Base-by-base conservation (phyloP, 2,329 filamentous ascomycete species). In the Sporothrix sp. region DNA sequence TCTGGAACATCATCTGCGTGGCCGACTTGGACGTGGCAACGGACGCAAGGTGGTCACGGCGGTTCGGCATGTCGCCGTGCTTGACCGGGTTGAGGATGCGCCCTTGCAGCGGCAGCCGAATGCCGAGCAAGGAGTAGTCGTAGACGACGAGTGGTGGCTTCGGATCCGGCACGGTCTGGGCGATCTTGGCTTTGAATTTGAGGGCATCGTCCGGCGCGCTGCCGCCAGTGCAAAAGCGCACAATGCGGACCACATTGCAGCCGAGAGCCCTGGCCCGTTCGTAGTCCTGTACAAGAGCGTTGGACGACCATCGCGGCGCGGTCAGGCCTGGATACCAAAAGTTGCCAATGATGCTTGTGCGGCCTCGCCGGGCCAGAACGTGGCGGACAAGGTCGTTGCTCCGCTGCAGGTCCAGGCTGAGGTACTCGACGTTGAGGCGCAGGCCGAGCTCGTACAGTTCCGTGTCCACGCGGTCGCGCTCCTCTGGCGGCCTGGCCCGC, bases 391-490 rank as follows among this genome's bases (percentile, higher is more conserved):
- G 59, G 0, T 65, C 63, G 42, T 77, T 69, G 35, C 69, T 73
- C 32, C 79, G 71, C 30, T 77, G 74, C 14, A 87, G 64, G 60
- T 86, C 81, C 5, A 86, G 65, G 30, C 77, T 79, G 47, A 81
- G 59, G 57, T 80, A 86, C 48, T 85, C 82, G 2, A 83, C 79
- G 1, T 76, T 80, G 39, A 86, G 70, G 13, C 82, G 76, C 20
- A 85, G 65, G 5, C 81, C 82, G 54, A 84, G 78, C 36, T 78
- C 71, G 20, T 84, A 68, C 25, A 85, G 65, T 50, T 75, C 71
- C 13, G 78, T 63, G 58, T 84, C 83, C 48, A 69, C 62, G 7
- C 61, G 46, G 48, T 69, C 62, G 51, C 63, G 67, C 53, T 72
- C 69, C 11, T 67, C 65, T 3, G 59, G 56, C 2, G 64, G 36